Base-by-base conservation (phyloP, 2,329 filamentous ascomycete genomes). In the Ophiostoma ips region DNA sequence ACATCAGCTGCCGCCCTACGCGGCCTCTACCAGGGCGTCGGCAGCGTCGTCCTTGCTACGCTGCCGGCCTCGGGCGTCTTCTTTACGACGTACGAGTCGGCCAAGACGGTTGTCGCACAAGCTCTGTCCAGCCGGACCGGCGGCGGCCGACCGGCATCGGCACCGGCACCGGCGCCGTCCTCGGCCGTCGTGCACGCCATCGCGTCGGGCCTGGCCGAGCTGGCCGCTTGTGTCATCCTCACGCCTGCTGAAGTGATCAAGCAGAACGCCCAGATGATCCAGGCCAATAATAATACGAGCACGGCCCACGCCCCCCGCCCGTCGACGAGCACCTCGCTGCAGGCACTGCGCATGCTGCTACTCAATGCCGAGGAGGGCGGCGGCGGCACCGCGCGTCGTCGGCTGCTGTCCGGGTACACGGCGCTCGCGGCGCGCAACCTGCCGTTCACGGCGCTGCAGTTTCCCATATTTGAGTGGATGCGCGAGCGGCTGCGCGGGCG, bases 241-340 rank as follows among this genome's bases (percentile, higher is more conserved):
- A 90, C 88, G 0, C 89, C 88, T 0, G 87, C 87, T 13, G 88
- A 95, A 63, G 86, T 94, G 8, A 77, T 95, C 55, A 95, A 95
- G 68, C 88, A 94, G 62, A 95, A 95, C 64, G 87, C 89, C 0
- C 88, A 95, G 64, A 88, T 95, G 75, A 71, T 92, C 1, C 70
- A 60, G 31, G 60, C 59, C 30, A 35, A 13, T 45, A 37, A 33
- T 4, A 43, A n/a, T n/a, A n/a, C n/a, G n/a, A n/a, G 10, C 4
- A 33, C 16, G 8, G 8, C 24, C 19, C 19, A 24, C 49, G 21
- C 68, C 66, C 5, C 49, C 51, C 16, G 49, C 53, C 50, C 38
- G 13, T 41, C 38, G 13, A 41, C 38, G 21, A 62, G 59, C n/a
- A 71, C 70, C 0, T 76, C 72, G 0, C 58, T 75, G n/a, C 64